These are phyloP conservation scores for Funneliformis caledonium DNA, from an alignment of 371 early-diverging fungal genomes.

Conservation along the genomic window DNA sequence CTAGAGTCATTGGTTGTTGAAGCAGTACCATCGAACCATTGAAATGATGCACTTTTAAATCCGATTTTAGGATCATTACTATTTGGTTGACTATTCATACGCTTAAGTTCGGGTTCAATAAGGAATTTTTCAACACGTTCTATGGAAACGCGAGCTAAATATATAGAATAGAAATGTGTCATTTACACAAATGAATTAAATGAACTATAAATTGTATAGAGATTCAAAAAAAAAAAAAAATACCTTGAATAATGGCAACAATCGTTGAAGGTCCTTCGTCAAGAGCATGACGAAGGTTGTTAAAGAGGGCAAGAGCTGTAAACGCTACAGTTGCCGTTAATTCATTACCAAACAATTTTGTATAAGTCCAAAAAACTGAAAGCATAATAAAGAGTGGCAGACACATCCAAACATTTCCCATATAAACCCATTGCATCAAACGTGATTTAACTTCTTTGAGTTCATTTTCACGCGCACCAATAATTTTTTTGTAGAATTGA, in stretches of 20 bases:
- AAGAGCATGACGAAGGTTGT: conserved; percentile 59
- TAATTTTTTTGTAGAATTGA: conserved; percentile 58
- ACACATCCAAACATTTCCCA: conserved; percentile 50
- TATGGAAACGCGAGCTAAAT: conserved; percentile 62
- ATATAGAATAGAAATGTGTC: conserved; percentile 39
- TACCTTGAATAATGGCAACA: conserved; percentile 52
- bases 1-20: conserved; percentile 44
- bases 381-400: conserved; percentile 63
- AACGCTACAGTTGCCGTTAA: conserved; percentile 69
- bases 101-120: conserved; percentile 55
- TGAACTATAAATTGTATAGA: not conserved
- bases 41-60: conserved; percentile 54
- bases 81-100: conserved; percentile 40
- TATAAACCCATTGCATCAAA: conserved; percentile 54
- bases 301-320: conserved; percentile 64
- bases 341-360: conserved; percentile 58
- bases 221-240: not conserved
- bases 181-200: not conserved
- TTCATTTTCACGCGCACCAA: conserved; percentile 57
- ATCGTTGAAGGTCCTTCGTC: conserved; percentile 62
- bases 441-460: conserved; percentile 52
- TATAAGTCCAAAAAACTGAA: conserved; percentile 61
- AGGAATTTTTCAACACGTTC: conserved; percentile 60
- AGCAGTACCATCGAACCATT: conserved; percentile 49
- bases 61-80: conserved; percentile 51